Conservation (phyloP, 331 rosid genomes). For the Rhamnella rubrinervis region DNA sequence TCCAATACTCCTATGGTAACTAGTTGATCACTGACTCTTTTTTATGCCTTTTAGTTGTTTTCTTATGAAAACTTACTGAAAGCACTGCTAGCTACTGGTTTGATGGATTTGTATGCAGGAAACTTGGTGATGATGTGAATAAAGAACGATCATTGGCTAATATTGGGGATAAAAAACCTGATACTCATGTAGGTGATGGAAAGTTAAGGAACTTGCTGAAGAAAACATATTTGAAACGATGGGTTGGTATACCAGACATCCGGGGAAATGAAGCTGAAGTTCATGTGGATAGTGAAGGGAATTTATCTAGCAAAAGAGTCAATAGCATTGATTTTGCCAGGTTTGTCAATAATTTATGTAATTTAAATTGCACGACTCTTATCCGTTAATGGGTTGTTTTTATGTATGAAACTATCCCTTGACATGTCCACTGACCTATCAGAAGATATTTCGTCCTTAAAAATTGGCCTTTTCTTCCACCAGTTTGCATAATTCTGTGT, state of each 20-base stretch:
- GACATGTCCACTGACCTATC: constrained; percentile 1
- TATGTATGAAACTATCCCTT: constrained; percentile 6
- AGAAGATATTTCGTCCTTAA: constrained; percentile 12
- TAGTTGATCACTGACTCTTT: not conserved
- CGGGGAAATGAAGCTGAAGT: constrained; percentile 53
- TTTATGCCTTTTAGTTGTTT: constrained; percentile 8
- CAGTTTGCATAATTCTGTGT: constrained; percentile 6
- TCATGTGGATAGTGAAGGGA: constrained; percentile 43
- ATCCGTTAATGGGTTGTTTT: constrained; percentile 23
- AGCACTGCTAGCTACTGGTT: not conserved
- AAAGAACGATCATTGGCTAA: constrained; percentile 39
- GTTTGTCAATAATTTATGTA: constrained; percentile 39
- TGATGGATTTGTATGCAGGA: constrained; percentile 47
- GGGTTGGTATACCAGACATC: constrained; percentile 62
- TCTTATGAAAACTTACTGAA: constrained; percentile 9
- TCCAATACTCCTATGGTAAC: not conserved
- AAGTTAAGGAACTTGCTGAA: constrained; percentile 70
- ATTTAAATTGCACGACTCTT: constrained; percentile 30
- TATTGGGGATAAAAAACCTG: constrained; percentile 44
- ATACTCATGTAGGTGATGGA: constrained; percentile 59
- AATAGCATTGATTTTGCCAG: constrained; percentile 86
- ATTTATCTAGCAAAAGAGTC: constrained; percentile 34
- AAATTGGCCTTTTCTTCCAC: constrained; percentile 12
- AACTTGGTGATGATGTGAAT: constrained; percentile 38
- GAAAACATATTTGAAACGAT: constrained; percentile 78